Conservation (phyloP, 1,284 basidiomycete species). For the Ustilago vetiveriae region DNA sequence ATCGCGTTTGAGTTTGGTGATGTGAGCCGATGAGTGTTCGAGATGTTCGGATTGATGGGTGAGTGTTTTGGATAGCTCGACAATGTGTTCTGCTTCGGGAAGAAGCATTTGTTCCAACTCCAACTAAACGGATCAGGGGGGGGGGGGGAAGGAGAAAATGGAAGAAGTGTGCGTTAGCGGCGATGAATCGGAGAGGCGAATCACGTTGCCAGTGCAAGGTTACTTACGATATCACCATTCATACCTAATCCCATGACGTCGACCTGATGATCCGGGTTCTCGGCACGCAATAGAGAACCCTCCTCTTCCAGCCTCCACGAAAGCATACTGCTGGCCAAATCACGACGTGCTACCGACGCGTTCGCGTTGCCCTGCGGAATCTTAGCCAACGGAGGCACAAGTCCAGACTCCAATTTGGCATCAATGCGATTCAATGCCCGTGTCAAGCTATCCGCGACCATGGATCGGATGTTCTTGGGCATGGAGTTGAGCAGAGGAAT, state of each 20-base stretch:
- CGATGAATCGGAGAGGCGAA: too few relatives aligned
- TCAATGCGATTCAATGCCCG: constrained; percentile 38
- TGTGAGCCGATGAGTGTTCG: constrained; percentile 5
- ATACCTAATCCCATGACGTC: constrained; percentile 24
- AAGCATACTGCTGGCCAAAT: constrained; percentile 38
- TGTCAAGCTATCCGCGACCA: constrained; percentile 29
- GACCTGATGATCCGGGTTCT: constrained; percentile 1
- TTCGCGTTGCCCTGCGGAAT: constrained; percentile 13
- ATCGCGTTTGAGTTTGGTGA: constrained; percentile 24
- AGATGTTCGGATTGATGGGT: constrained; percentile 25
- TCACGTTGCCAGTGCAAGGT: too few relatives aligned
- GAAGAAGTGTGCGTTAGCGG: background rate
- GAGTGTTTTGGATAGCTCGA: constrained; percentile 33
- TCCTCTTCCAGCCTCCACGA: constrained; percentile 43
- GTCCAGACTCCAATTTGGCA: constrained; percentile 26
- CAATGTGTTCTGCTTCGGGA: constrained; percentile 48
- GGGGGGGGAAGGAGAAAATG: background rate
- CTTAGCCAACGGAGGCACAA: constrained; percentile 36
- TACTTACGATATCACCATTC: constrained; percentile 42
- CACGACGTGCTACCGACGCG: constrained; percentile 9
- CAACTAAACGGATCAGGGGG: too few relatives aligned
- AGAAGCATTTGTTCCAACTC: constrained; percentile 41
- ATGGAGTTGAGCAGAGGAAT: constrained; percentile 45
- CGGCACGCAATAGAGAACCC: constrained; percentile 15
- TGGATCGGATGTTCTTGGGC: constrained; percentile 42